Evolutionary conservation across 495 filamentous ascomycete species (phyloP).

Genomic region (Lichenothelia convexa): DNA sequence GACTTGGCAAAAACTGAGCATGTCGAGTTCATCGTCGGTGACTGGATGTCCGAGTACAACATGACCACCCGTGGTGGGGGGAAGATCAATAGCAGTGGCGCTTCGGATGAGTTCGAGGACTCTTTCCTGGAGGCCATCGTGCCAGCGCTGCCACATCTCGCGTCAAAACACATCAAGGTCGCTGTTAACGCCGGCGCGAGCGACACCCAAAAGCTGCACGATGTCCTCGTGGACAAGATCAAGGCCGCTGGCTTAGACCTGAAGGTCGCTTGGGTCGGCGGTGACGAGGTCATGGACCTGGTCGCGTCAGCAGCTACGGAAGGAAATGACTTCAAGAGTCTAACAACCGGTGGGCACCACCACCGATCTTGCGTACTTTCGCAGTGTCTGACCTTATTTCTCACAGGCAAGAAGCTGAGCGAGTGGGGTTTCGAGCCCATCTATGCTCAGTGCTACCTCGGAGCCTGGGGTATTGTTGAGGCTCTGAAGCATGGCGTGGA

Average conservation of each 20-base stretch:
- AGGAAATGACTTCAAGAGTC: too few relatives aligned
- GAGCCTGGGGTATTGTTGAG: constrained; percentile 18
- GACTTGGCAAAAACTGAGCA: too few relatives aligned
- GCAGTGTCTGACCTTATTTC: too few relatives aligned
- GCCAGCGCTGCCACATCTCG: constrained; percentile 32
- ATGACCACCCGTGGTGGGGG: constrained; percentile 30
- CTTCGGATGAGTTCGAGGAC: constrained; percentile 27
- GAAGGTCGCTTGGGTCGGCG: constrained; percentile 34
- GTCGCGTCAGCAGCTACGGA: constrained; percentile 26
- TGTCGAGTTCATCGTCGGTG: constrained; percentile 37
- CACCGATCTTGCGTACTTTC: too few relatives aligned
- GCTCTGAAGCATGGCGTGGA: constrained; percentile 21
- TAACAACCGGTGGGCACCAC: too few relatives aligned
- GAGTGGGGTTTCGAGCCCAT: constrained; percentile 36
- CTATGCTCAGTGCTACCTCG: constrained; percentile 27
- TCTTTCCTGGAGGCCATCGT: constrained; percentile 35
- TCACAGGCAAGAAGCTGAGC: constrained; percentile 29
- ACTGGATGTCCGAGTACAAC: constrained; percentile 40
- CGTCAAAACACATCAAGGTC: constrained; percentile 33
- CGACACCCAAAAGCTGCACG: constrained; percentile 29
- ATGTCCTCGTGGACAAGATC: constrained; percentile 29
- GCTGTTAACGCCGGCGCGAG: constrained; percentile 40
- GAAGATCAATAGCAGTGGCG: constrained; percentile 19
- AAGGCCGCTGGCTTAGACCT: constrained; percentile 25
- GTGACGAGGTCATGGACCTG: constrained; percentile 31